Evolutionary conservation across 177 flowering plant species (phyloP).

Genomic region (Vitis hybrid): DNA sequence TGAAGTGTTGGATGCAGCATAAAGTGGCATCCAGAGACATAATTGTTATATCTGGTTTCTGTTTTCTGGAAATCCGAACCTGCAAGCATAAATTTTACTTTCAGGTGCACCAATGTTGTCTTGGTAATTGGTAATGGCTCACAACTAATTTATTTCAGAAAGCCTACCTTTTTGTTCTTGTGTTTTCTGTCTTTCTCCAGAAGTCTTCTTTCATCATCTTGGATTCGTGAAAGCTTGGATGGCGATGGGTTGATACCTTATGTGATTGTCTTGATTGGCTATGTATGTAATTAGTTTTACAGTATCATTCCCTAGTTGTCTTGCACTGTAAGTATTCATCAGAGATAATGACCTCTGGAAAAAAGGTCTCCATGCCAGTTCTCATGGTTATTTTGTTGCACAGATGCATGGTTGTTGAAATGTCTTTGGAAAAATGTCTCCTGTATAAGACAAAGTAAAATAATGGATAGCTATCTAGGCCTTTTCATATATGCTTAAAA

Average conservation of each 20-base stretch:
- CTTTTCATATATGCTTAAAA: no score
- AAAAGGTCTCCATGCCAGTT: background rate
- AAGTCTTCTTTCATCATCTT: background rate
- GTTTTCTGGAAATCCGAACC: slow-evolving; percentile 9
- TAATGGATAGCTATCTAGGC: no score
- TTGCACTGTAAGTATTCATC: background rate
- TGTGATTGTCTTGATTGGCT: background rate
- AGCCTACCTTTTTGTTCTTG: background rate
- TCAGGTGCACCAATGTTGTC: slow-evolving; percentile 9
- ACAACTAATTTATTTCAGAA: background rate
- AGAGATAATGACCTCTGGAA: background rate
- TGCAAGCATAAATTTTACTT: background rate
- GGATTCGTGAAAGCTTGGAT: background rate
- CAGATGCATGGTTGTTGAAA: no score
- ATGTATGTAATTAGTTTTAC: background rate
- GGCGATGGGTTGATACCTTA: background rate
- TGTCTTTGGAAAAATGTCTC: no score
- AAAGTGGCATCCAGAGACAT: slow-evolving; percentile 81
- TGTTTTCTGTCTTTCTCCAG: background rate
- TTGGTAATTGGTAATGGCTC: background rate
- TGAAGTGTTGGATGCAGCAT: slow-evolving; percentile 93
- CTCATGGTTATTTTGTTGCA: no score
- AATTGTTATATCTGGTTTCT: slow-evolving; percentile 14
- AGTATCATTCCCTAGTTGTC: background rate
- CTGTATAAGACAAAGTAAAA: no score